Evolutionary conservation across 2,329 filamentous ascomycete species (phyloP).

Genomic region (Penicillium capsulatum): DNA sequence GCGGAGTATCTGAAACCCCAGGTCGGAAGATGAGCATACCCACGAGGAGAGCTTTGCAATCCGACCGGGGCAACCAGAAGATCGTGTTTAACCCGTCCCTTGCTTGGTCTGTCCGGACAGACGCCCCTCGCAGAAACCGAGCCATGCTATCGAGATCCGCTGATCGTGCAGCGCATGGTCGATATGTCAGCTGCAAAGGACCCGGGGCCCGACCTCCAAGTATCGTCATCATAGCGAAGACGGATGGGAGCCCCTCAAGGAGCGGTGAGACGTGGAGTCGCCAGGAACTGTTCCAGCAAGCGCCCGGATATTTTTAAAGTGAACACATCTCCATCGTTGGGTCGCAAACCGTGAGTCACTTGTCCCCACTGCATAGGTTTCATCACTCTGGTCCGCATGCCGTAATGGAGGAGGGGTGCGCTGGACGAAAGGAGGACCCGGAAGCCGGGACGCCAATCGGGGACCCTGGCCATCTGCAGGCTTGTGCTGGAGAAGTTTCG

Average conservation of each 20-base stretch:
- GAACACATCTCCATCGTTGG: not conserved
- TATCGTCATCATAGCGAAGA: not conserved
- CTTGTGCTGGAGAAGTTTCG: no score
- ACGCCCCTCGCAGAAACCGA: constrained; percentile 12
- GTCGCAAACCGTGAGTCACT: not conserved
- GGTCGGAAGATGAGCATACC: not conserved
- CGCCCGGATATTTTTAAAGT: constrained; percentile 3
- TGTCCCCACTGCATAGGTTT: no score
- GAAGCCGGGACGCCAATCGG: no score
- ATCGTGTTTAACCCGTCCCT: constrained; percentile 21
- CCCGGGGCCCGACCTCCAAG: no score
- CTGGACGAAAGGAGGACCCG: no score
- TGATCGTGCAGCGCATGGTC: no score
- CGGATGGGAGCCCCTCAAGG: not conserved
- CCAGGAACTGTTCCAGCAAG: constrained; percentile 10
- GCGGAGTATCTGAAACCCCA: not conserved
- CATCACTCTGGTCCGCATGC: no score
- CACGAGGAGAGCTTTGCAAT: constrained; percentile 6
- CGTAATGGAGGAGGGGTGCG: no score
- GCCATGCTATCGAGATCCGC: not conserved
- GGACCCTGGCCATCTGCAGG: no score
- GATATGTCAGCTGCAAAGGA: constrained; percentile 17
- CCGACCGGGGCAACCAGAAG: constrained; percentile 7
- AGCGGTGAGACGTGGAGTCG: constrained; percentile 5
- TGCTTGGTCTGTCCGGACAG: constrained; percentile 16